These are phyloP conservation scores for Hamigera avellanea DNA, from an alignment of 495 filamentous ascomycete genomes.

Conservation along the genomic window DNA sequence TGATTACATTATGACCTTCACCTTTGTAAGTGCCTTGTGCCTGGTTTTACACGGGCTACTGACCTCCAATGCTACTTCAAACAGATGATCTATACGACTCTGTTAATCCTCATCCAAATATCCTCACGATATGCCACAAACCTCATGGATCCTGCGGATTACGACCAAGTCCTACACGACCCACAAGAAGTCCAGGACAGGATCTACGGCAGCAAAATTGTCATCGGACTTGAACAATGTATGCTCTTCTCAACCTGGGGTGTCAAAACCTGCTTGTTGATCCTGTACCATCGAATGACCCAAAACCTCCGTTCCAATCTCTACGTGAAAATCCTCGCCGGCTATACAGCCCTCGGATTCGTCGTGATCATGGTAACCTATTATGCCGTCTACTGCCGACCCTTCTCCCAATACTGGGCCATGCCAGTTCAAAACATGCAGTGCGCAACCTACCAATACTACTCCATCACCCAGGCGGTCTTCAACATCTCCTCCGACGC, in stretches of 20 bases:
- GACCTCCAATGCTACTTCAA: background rate
- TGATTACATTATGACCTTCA: constrained; percentile 47
- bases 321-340: constrained; percentile 41
- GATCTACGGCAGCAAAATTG: constrained; percentile 39
- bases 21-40: constrained; percentile 28
- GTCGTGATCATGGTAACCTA: constrained; percentile 51
- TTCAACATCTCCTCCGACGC: constrained; percentile 57
- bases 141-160: constrained; percentile 43
- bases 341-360: constrained; percentile 43
- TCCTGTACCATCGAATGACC: constrained; percentile 35
- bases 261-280: constrained; percentile 40
- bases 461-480: constrained; percentile 54
- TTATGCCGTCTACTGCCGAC: constrained; percentile 52
- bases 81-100: constrained; percentile 40
- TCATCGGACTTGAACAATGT: constrained; percentile 38
- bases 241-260: constrained; percentile 41
- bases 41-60: background rate
- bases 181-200: constrained; percentile 29
- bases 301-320: constrained; percentile 24
- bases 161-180: constrained; percentile 30
- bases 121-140: constrained; percentile 45
- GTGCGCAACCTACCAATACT: constrained; percentile 29
- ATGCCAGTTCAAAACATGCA: constrained; percentile 30
- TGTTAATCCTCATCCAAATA: constrained; percentile 46
- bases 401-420: constrained; percentile 50